Evolutionary conservation across 805 yeast species (phyloP), one percentile per base, ranked within the genome.

Genomic region (Maudiozyma bulderi): DNA sequence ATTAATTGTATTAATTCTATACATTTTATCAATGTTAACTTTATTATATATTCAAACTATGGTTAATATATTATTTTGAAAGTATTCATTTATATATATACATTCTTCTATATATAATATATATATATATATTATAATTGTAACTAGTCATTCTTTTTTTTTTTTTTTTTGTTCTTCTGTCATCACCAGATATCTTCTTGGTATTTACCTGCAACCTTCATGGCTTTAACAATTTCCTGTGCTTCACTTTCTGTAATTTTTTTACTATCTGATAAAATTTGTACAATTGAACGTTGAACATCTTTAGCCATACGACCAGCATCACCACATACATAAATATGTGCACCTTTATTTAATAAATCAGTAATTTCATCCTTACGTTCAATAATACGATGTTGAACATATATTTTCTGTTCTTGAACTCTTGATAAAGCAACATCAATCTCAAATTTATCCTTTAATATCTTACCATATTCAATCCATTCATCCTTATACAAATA

Each of bases 141-240:
- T 20, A 15, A 10, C 10, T 6, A 10, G 14, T 39, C 30, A 38
- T 38, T 38, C n/a, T 4, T 11, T 14, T 3, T n/a, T 15, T 38
- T 3, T 38, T 14, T 38, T n/a, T 38, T 38, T 38, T n/a, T 38
- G 3, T 38, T 14, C 15, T 14, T 38, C n/a, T 9, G n/a, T 30
- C 14, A 33, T 35, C 73, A 91, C 99, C 99, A 91, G 11, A 91
- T 96, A 74, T 91, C 99, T 71, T 93, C 98, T 72, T 91, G 99
- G 68, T 89, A 91, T 69, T 84, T 80, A 65, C 90, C 91, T 58
- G 84, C 82, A 29, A 86, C 80, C 66, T 86, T 86, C 71, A 85
- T 77, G 54, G 82, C 77, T 71, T 87, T 86, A 51, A 88, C 76
- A 61, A 85, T 73, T 51, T 84, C 93, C 48, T 78, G 77, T 11